phyloP scores from a whole-genome alignment of 2,329 filamentous ascomycete genomes.

The Xylariomycetidae sp. region DNA sequence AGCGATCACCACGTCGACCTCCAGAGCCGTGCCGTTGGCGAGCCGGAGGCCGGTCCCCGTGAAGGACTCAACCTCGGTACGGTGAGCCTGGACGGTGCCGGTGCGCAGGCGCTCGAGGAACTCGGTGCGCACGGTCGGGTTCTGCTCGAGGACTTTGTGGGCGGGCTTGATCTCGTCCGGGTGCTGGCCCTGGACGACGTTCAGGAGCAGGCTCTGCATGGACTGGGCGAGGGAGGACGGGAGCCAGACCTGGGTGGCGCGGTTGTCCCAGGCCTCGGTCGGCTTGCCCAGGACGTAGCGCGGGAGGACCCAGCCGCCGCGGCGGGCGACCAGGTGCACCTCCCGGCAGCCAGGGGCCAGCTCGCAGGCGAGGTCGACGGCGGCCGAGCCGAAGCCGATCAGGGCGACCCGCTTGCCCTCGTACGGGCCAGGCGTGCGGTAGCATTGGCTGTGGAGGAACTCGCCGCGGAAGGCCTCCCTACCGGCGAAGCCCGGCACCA shows the following conservation, averaged over 20 bases:
- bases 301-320: constrained; percentile 33
- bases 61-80: constrained; percentile 24
- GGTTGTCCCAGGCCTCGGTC: constrained; percentile 29
- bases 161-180: constrained; percentile 26
- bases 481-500: constrained; percentile 25
- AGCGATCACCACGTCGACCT: constrained; percentile 15
- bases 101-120: constrained; percentile 28
- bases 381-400: constrained; percentile 31
- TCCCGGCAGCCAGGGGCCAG: constrained; percentile 27
- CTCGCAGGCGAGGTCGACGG: constrained; percentile 33
- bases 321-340: constrained; percentile 30
- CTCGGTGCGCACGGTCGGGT: constrained; percentile 27
- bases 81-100: constrained; percentile 26
- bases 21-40: constrained; percentile 21
- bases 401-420: constrained; percentile 31
- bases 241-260: constrained; percentile 24
- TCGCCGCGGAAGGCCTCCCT: constrained; percentile 27
- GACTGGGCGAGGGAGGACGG: constrained; percentile 21
- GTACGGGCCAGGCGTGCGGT: constrained; percentile 27
- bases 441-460: constrained; percentile 32
- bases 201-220: constrained; percentile 25
- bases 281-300: constrained; percentile 31
- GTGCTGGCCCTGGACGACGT: constrained; percentile 24
- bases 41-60: constrained; percentile 23
- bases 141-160: constrained; percentile 29